phyloP scores from a whole-genome alignment of 257 asterid genomes.

The Jacaranda mimosifolia region DNA sequence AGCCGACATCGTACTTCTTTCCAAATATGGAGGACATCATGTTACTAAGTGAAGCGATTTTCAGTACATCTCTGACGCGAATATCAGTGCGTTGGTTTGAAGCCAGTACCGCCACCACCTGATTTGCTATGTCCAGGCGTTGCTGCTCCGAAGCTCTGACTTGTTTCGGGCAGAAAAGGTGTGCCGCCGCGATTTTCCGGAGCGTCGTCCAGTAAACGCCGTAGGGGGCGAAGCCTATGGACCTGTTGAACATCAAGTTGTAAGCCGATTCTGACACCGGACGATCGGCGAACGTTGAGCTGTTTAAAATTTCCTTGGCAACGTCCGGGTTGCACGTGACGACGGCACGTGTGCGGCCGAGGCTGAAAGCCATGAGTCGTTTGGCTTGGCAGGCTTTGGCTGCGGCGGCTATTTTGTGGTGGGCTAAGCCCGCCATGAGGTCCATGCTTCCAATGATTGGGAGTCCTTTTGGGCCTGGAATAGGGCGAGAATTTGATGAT shows the following conservation, averaged over 20 bases:
- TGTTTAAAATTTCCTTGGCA: slow-evolving; percentile 64
- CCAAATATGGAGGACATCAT: slow-evolving; percentile 90
- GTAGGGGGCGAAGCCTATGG: slow-evolving; percentile 88
- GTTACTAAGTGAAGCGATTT: slow-evolving; percentile 70
- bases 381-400: slow-evolving; percentile 56
- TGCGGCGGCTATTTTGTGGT: slow-evolving; percentile 67
- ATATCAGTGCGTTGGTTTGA: not conserved
- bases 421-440: slow-evolving; percentile 81
- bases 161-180: slow-evolving; percentile 76
- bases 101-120: slow-evolving; percentile 44
- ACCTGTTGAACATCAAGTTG: slow-evolving; percentile 73
- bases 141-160: slow-evolving; percentile 57
- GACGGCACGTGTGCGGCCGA: slow-evolving; percentile 73
- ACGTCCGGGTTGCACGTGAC: slow-evolving; percentile 72
- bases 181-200: slow-evolving; percentile 63
- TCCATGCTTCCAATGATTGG: slow-evolving; percentile 81
- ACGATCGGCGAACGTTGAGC: slow-evolving; percentile 71
- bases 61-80: slow-evolving; percentile 65
- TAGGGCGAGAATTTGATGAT: slow-evolving; percentile 33
- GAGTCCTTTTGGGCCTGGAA: slow-evolving; percentile 82
- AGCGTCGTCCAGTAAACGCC: slow-evolving; percentile 82
- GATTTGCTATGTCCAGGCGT: slow-evolving; percentile 55
- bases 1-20: slow-evolving; percentile 44
- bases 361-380: slow-evolving; percentile 82
- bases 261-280: slow-evolving; percentile 81